A percentile compares a stretch with the other conserved stretches of the same genome.
These are phyloP conservation scores for Linum trigynum DNA, from an alignment of 345 rosid genomes.

Conservation along the genomic window DNA sequence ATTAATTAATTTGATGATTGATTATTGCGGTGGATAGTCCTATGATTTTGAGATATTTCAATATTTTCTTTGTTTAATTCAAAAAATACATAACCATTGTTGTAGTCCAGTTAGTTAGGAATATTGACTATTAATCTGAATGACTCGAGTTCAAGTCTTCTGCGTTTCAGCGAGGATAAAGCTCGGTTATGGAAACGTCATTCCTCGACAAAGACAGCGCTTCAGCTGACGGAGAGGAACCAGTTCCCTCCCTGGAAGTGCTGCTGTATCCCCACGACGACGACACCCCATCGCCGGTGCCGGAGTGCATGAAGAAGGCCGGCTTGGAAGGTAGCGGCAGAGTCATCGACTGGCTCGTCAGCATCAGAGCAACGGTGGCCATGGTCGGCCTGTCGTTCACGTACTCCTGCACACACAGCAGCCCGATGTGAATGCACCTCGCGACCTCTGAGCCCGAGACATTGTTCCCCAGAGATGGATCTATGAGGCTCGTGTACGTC, in stretches of 20 bases:
- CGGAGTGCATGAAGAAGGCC: slow-evolving; percentile 22
- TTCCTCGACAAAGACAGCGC: background rate
- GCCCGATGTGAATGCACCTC: slow-evolving; percentile 45
- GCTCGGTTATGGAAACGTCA: background rate
- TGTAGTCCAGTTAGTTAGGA: no score
- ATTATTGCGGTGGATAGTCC: no score
- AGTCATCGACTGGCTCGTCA: slow-evolving; percentile 27
- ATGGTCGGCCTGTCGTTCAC: slow-evolving; percentile 33
- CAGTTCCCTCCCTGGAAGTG: background rate
- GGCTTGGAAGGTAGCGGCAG: slow-evolving; percentile 36
- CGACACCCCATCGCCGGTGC: background rate
- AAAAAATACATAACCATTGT: no score
- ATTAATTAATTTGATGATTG: no score
- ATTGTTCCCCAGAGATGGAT: slow-evolving; percentile 19
- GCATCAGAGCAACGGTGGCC: slow-evolving; percentile 40
- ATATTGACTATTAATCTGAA: no score
- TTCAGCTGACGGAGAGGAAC: background rate
- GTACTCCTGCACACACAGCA: slow-evolving; percentile 52
- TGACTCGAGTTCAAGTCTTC: no score
- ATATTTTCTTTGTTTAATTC: no score
- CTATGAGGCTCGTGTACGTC: slow-evolving; percentile 19
- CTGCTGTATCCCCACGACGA: background rate
- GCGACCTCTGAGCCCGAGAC: slow-evolving; percentile 26
- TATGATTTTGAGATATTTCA: no score
- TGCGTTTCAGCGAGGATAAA: background rate